Conservation (phyloP, 495 filamentous ascomycete species). For the Penicillium salamii region DNA sequence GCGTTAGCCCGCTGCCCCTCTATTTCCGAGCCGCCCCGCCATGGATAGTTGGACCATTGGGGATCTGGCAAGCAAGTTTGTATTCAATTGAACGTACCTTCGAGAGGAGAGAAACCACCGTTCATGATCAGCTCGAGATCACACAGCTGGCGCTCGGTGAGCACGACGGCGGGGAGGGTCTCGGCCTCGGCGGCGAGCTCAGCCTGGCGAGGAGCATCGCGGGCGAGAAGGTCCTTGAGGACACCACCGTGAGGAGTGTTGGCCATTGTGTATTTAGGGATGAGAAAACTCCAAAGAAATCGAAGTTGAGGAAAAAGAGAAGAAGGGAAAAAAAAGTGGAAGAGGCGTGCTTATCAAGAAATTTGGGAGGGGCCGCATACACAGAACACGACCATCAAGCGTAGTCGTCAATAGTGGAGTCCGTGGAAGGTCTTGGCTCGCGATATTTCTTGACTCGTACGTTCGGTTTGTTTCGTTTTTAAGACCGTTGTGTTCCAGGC, state of each 20-base stretch:
- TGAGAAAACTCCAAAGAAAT: neutral
- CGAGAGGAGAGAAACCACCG: conserved; percentile 94
- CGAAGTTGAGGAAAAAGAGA: conserved; percentile 5
- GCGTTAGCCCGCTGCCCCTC: conserved; percentile 30
- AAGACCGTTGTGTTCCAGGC: neutral
- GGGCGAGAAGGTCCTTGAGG: conserved; percentile 93
- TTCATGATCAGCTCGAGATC: conserved; percentile 95
- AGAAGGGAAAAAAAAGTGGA: conserved; percentile 8
- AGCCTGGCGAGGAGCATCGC: conserved; percentile 75
- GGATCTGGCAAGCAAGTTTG: neutral
- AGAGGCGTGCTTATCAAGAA: conserved; percentile 5
- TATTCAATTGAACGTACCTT: conserved; percentile 61
- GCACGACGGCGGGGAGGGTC: conserved; percentile 75
- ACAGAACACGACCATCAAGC: conserved; percentile 1
- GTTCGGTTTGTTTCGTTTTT: no score
- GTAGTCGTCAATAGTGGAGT: conserved; percentile 31
- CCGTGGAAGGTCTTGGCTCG: conserved; percentile 17
- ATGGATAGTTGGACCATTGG: no score
- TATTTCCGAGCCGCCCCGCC: neutral
- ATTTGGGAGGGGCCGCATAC: conserved; percentile 2
- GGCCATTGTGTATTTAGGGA: conserved; percentile 48
- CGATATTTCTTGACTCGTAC: neutral
- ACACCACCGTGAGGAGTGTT: conserved; percentile 92
- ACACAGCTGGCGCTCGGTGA: conserved; percentile 92
- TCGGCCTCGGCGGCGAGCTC: conserved; percentile 83